Percentiles rank a stretch among this genome's conserved stretches.
Conservation (phyloP, 2,329 filamentous ascomycete species). For the Pseudopithomyces maydicus region DNA sequence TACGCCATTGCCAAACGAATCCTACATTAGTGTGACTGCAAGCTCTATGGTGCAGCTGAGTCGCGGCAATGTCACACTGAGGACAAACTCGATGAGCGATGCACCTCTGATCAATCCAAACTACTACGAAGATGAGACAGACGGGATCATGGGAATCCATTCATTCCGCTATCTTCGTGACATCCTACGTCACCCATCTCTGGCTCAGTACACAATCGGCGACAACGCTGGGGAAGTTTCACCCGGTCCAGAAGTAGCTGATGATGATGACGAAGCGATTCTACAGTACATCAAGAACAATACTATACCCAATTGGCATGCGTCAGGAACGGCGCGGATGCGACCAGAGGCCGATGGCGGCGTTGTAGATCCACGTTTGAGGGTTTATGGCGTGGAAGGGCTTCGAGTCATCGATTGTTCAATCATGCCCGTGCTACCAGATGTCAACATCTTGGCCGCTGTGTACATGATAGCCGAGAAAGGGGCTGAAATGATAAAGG, state of each 20-base stretch:
- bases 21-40: slow-evolving; percentile 41
- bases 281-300: slow-evolving; percentile 24
- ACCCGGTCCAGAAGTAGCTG: slow-evolving; percentile 21
- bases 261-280: slow-evolving; percentile 26
- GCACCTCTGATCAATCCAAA: slow-evolving; percentile 58
- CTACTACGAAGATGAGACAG: slow-evolving; percentile 57
- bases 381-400: slow-evolving; percentile 39
- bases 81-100: slow-evolving; percentile 55
- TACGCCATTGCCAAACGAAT: slow-evolving; percentile 26
- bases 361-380: slow-evolving; percentile 35
- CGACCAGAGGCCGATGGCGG: slow-evolving; percentile 33
- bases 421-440: slow-evolving; percentile 31
- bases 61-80: slow-evolving; percentile 55
- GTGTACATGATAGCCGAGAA: slow-evolving; percentile 36
- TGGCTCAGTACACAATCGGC: slow-evolving; percentile 18
- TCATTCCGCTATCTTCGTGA: slow-evolving; percentile 28
- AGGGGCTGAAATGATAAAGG: slow-evolving; percentile 32
- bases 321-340: slow-evolving; percentile 43
- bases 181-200: slow-evolving; percentile 23
- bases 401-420: slow-evolving; percentile 42
- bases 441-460: slow-evolving; percentile 24
- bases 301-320: slow-evolving; percentile 33
- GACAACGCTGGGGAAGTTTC: slow-evolving; percentile 22
- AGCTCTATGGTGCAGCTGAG: slow-evolving; percentile 34
- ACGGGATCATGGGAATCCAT: slow-evolving; percentile 26